phyloP scores from a whole-genome alignment of 2,329 filamentous ascomycete genomes.

The Sarocladium oryzae region DNA sequence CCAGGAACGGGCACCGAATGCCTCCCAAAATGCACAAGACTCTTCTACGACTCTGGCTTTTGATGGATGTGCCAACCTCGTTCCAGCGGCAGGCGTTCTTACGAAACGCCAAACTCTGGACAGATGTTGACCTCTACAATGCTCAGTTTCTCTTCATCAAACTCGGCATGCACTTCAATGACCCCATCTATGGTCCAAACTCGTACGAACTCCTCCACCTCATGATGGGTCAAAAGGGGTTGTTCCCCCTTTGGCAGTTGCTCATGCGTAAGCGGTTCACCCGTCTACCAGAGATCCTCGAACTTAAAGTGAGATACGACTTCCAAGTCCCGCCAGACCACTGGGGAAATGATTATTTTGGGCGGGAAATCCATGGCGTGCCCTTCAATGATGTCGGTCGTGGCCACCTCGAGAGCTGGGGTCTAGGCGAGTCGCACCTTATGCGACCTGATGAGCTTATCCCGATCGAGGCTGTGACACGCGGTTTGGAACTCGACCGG shows the following conservation, averaged over 20 bases:
- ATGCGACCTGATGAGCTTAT: slow-evolving; percentile 53
- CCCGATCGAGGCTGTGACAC: slow-evolving; percentile 44
- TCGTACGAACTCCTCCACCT: slow-evolving; percentile 46
- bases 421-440: slow-evolving; percentile 38
- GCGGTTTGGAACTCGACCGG: slow-evolving; percentile 46
- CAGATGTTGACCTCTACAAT: slow-evolving; percentile 52
- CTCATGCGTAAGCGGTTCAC: slow-evolving; percentile 51
- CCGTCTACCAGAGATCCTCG: slow-evolving; percentile 43
- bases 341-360: slow-evolving; percentile 14
- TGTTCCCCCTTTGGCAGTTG: slow-evolving; percentile 52
- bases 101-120: slow-evolving; percentile 46
- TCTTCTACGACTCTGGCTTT: slow-evolving; percentile 64
- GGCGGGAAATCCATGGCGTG: slow-evolving; percentile 41
- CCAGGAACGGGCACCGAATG: slow-evolving; percentile 49
- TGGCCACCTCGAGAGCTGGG: slow-evolving; percentile 52
- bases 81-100: slow-evolving; percentile 47
- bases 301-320: slow-evolving; percentile 52
- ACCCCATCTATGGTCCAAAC: slow-evolving; percentile 51
- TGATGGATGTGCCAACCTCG: slow-evolving; percentile 61
- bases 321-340: slow-evolving; percentile 33
- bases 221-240: slow-evolving; percentile 51
- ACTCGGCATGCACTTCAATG: slow-evolving; percentile 61
- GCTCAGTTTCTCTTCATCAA: slow-evolving; percentile 64
- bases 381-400: slow-evolving; percentile 44
- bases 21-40: slow-evolving; percentile 40